phyloP scores from a whole-genome alignment of 2,329 filamentous ascomycete species.

The Cercospora nicotianae region DNA sequence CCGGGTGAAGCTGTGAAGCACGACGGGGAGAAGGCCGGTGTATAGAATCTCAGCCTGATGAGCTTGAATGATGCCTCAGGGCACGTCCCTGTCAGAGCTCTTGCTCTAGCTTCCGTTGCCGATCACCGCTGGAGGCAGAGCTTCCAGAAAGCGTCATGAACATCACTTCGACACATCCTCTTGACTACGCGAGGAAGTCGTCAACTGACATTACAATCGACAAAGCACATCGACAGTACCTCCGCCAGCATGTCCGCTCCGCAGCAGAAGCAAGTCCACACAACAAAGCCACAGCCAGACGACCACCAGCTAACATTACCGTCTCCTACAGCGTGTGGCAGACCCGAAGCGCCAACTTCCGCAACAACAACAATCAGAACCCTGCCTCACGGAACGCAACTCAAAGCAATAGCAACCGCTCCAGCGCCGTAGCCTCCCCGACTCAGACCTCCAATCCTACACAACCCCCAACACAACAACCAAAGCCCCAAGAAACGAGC shows the following conservation, averaged over 20 bases:
- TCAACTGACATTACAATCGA: background rate
- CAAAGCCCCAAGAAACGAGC: background rate
- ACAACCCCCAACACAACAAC: background rate
- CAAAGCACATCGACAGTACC: background rate
- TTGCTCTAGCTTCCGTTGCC: background rate
- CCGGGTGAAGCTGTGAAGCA: background rate
- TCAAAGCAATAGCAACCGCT: conserved; percentile 5
- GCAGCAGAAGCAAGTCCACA: conserved; percentile 6
- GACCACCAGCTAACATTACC: background rate
- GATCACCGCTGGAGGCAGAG: background rate
- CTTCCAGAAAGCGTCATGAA: background rate
- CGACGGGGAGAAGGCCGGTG: background rate
- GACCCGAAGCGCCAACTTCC: conserved; percentile 3
- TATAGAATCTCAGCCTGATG: background rate
- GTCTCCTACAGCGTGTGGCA: conserved; percentile 5
- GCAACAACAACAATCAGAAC: conserved; percentile 9
- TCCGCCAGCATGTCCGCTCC: conserved; percentile 1
- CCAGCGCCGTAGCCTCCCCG: background rate
- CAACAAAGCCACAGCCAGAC: background rate
- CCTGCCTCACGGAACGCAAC: background rate
- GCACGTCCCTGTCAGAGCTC: background rate
- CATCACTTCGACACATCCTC: background rate
- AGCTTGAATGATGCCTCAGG: background rate
- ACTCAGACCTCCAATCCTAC: background rate
- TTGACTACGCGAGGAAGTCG: background rate